Percentiles rank a stretch among this genome's conserved stretches.
Evolutionary conservation across 768 basidiomycete genomes (phyloP).

Genomic region (Naganishia antarctica): DNA sequence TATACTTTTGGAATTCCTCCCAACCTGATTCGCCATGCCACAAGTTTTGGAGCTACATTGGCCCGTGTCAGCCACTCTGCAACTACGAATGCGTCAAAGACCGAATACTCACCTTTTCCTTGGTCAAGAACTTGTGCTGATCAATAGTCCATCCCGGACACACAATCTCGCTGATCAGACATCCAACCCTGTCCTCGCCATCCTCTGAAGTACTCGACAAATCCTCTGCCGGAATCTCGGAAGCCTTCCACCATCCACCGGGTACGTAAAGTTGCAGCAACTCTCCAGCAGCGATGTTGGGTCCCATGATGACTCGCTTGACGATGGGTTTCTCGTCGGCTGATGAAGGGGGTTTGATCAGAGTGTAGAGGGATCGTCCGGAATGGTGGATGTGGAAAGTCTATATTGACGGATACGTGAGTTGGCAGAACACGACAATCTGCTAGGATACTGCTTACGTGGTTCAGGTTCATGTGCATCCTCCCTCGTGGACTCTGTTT

Average conservation of each 20-base stretch:
- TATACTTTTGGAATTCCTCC: conserved; percentile 25
- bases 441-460: conserved; percentile 24
- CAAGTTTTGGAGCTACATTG: conserved; percentile 22
- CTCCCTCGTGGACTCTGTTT: conserved; percentile 33
- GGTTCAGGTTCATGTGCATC: conserved; percentile 43
- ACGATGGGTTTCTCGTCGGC: conserved; percentile 42
- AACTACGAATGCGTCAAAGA: too few relatives aligned
- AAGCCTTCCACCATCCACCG: conserved; percentile 50
- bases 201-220: conserved; percentile 24
- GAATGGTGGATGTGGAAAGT: conserved; percentile 57
- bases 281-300: conserved; percentile 53
- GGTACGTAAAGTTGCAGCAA: conserved; percentile 53
- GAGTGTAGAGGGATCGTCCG: conserved; percentile 56
- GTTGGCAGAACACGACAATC: neutral
- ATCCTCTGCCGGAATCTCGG: conserved; percentile 47
- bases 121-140: conserved; percentile 39
- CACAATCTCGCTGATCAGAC: conserved; percentile 61
- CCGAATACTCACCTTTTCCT: conserved; percentile 36
- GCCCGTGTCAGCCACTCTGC: neutral
- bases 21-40: conserved; percentile 25
- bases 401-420: conserved; percentile 37
- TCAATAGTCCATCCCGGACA: conserved; percentile 53
- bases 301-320: conserved; percentile 54
- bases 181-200: conserved; percentile 49
- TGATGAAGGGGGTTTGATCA: conserved; percentile 49